Evolutionary conservation across 2,329 filamentous ascomycete species (phyloP).

Genomic region (Oidium heveae): DNA sequence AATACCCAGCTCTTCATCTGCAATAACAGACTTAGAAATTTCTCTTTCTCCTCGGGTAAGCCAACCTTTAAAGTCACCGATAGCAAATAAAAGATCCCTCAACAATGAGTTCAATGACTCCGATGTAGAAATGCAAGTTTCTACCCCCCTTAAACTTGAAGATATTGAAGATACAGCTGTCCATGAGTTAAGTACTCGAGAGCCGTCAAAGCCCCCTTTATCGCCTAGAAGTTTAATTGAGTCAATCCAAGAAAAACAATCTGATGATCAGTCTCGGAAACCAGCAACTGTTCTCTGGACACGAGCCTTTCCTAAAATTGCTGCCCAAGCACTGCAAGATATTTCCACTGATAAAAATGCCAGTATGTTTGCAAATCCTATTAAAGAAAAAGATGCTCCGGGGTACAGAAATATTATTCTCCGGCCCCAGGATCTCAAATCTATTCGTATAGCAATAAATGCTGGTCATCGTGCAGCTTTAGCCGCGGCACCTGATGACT

Average conservation of each 20-base stretch:
- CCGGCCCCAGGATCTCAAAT: conserved; percentile 53
- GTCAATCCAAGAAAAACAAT: conserved; percentile 24
- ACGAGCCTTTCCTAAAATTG: conserved; percentile 49
- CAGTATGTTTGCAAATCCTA: conserved; percentile 52
- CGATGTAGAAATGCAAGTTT: conserved; percentile 31
- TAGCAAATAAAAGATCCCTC: too few species aligned
- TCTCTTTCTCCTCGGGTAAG: not conserved
- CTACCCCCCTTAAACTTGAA: conserved; percentile 27
- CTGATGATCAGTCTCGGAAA: conserved; percentile 21
- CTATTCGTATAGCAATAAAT: conserved; percentile 49
- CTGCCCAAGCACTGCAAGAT: conserved; percentile 46
- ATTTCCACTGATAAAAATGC: conserved; percentile 54
- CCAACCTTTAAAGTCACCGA: not conserved
- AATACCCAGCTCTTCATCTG: not conserved
- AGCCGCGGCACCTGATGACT: conserved; percentile 33
- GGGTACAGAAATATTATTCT: conserved; percentile 52
- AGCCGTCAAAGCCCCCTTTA: too few species aligned
- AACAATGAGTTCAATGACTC: not conserved
- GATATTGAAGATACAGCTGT: conserved; percentile 22
- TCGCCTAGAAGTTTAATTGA: conserved; percentile 17
- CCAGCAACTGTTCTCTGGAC: conserved; percentile 50
- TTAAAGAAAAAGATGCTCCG: conserved; percentile 51
- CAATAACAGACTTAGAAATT: not conserved
- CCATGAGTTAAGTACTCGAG: not conserved
- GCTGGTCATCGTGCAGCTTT: conserved; percentile 44